Base-by-base conservation (phyloP, 805 yeast species). In the Candida andamanensis region DNA sequence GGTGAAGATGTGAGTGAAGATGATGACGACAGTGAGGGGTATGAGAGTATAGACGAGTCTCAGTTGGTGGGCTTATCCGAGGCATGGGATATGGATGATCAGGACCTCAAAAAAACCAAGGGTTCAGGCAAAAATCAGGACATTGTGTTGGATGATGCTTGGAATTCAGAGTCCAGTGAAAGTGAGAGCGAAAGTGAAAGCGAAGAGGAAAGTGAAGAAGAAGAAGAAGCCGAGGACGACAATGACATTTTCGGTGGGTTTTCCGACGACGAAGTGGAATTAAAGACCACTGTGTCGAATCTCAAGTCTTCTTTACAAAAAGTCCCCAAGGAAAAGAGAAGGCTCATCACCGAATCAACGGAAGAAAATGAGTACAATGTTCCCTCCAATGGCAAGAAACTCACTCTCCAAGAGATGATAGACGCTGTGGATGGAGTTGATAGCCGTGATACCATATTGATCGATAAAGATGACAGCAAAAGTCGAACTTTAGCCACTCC, bases 81-180 rank as follows among this genome's bases (percentile, higher is more conserved):
- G 44, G 87, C 85, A 3, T 86, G 95, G 95, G 96, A 83, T 49
- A 56, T 76, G 57, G 92, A 85, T 52, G 85, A 79, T 19, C 59
- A 54, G 17, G 80, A 74, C 37, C 41, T 50, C 31, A 50, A 51
- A 25, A 49, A 45, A 28, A 39, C 49, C 24, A 13, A 29, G 22
- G 39, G 46, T 16, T 32, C 42, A 14, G 13, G 30, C n/a, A 19
- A 19, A 10, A 20, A 15, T 13, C 40, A 33, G 20, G 49, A 35
- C 27, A 52, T 54, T 1, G 53, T 58, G 31, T 44, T 55, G 23
- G 56, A 54, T 32, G 60, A 54, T 33, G 44, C 44, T 4, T 56
- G 60, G 62, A 55, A 50, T 22, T 39, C 52, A 11, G 63, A 49
- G 22, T 40, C 49, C 6, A 40, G 44, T 2, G 42, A 39, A 30